Conservation (phyloP, 805 yeast genomes). For the Candida takata region DNA sequence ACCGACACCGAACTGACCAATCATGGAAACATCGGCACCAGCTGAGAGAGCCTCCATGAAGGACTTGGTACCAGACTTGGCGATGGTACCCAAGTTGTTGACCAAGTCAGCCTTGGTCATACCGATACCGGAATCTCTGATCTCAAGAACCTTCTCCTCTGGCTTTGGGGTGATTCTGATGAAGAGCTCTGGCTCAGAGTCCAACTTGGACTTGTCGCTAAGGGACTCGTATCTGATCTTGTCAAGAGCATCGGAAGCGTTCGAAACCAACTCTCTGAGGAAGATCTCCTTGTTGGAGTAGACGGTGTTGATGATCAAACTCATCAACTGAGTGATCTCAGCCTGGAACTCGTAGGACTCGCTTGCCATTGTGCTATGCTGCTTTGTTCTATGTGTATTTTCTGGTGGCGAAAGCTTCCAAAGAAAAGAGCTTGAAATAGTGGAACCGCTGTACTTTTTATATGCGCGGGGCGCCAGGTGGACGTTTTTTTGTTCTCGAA, state of each 20-base stretch:
- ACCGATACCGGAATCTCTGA: slow-evolving; percentile 99
- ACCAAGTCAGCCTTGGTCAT: slow-evolving; percentile 99
- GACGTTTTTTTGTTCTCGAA: slow-evolving; percentile 1
- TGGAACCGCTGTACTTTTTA: not conserved
- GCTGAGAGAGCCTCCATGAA: slow-evolving; percentile 99
- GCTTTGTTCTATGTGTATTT: not conserved
- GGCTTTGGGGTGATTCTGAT: slow-evolving; percentile 97
- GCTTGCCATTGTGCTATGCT: slow-evolving; percentile 24
- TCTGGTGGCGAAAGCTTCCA: no score
- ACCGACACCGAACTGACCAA: slow-evolving; percentile 99
- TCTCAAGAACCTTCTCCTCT: slow-evolving; percentile 88
- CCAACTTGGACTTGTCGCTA: slow-evolving; percentile 85
- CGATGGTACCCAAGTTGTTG: slow-evolving; percentile 99
- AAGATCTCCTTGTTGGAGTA: slow-evolving; percentile 99
- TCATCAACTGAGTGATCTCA: slow-evolving; percentile 99
- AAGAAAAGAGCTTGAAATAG: not conserved
- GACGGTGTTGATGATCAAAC: slow-evolving; percentile 99
- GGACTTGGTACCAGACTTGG: slow-evolving; percentile 99
- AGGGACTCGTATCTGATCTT: slow-evolving; percentile 96
- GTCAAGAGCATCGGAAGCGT: slow-evolving; percentile 98
- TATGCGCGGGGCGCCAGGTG: not conserved
- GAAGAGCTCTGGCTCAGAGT: slow-evolving; percentile 92
- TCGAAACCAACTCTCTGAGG: slow-evolving; percentile 97
- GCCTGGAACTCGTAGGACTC: slow-evolving; percentile 98
- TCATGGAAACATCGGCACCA: slow-evolving; percentile 99